phyloP scores from a whole-genome alignment of 345 rosid genomes.

The Eucalyptus polybractea region DNA sequence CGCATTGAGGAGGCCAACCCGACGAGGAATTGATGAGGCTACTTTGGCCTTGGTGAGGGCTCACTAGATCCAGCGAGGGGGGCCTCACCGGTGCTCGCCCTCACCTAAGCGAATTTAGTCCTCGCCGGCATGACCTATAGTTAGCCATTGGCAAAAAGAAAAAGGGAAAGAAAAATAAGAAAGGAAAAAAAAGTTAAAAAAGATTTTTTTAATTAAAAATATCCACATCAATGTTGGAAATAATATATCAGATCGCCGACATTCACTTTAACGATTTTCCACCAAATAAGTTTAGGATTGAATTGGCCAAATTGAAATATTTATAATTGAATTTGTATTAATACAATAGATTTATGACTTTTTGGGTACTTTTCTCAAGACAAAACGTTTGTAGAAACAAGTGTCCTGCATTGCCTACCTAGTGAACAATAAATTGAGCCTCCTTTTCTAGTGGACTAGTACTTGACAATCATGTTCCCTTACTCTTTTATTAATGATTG shows the following conservation, averaged over 20 bases:
- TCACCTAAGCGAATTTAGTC: neutral
- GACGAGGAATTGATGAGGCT: accelerated
- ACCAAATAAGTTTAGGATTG: too few relatives aligned
- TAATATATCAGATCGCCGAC: accelerated
- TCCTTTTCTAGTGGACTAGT: neutral
- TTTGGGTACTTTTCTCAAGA: accelerated
- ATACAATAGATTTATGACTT: accelerated
- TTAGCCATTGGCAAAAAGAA: too few relatives aligned
- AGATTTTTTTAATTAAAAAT: too few relatives aligned
- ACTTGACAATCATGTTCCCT: neutral
- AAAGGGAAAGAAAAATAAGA: too few relatives aligned
- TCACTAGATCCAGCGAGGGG: accelerated
- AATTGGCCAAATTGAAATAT: accelerated
- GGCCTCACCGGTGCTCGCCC: neutral
- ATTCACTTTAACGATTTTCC: accelerated
- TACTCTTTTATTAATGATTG: neutral
- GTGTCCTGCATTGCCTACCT: neutral
- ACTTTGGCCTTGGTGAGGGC: neutral
- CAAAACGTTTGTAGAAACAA: neutral
- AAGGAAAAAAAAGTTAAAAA: too few relatives aligned
- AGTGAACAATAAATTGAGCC: neutral
- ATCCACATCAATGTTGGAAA: accelerated
- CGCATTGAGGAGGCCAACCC: neutral
- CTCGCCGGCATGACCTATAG: accelerated
- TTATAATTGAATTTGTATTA: accelerated